These are phyloP conservation scores for Colletotrichum sp. DNA, from an alignment of 2,329 filamentous ascomycete species.

Conservation along the genomic window DNA sequence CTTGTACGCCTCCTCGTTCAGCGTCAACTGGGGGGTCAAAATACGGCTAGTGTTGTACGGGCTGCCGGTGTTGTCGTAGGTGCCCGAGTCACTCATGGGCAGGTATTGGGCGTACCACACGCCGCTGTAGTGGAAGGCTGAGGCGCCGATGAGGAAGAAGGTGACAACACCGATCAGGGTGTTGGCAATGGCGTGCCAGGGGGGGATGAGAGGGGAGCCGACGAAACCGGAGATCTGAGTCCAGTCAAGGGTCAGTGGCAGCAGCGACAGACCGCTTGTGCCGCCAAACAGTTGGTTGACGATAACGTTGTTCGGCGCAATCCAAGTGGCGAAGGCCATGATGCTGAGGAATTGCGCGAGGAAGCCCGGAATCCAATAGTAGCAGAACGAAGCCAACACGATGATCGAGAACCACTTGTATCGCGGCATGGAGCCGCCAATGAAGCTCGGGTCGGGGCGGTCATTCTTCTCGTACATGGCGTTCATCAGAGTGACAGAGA, in stretches of 20 bases:
- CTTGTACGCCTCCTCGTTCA: slow-evolving; percentile 69
- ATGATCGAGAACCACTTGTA: slow-evolving; percentile 69
- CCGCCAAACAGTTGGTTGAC: slow-evolving; percentile 79
- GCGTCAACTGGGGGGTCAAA: slow-evolving; percentile 63
- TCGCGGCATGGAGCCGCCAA: slow-evolving; percentile 70
- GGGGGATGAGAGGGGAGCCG: slow-evolving; percentile 71
- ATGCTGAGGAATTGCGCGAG: slow-evolving; percentile 73
- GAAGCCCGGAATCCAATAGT: slow-evolving; percentile 74
- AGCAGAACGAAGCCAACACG: slow-evolving; percentile 62
- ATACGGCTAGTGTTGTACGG: slow-evolving; percentile 70
- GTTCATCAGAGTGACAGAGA: slow-evolving; percentile 71
- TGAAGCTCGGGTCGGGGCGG: slow-evolving; percentile 51
- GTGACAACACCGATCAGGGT: slow-evolving; percentile 70
- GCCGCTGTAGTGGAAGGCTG: slow-evolving; percentile 68
- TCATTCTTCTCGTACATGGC: slow-evolving; percentile 72
- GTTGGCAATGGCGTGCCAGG: slow-evolving; percentile 78
- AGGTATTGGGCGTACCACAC: slow-evolving; percentile 69
- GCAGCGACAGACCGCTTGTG: slow-evolving; percentile 67
- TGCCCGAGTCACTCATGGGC: slow-evolving; percentile 72
- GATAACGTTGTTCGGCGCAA: slow-evolving; percentile 69
- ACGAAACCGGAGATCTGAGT: slow-evolving; percentile 73
- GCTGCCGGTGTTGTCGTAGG: slow-evolving; percentile 73
- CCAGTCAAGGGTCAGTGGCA: slow-evolving; percentile 81
- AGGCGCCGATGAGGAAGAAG: slow-evolving; percentile 67
- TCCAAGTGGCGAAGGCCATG: slow-evolving; percentile 76